Evolutionary conservation across 2,329 filamentous ascomycete genomes (phyloP), one percentile per base, ranked within the genome.

Genomic region (Epichloe brachyelytri): DNA sequence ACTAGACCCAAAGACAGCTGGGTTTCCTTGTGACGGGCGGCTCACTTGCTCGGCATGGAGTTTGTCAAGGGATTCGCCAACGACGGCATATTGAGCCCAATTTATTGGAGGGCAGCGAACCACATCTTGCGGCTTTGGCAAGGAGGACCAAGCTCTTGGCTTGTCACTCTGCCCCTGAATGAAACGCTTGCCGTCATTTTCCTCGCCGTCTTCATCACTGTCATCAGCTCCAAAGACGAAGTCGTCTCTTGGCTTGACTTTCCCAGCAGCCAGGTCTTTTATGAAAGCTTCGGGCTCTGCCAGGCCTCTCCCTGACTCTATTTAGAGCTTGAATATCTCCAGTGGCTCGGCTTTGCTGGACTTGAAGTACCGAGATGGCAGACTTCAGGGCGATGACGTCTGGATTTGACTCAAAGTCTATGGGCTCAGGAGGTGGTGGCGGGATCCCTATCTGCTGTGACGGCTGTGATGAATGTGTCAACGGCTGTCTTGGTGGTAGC

Each of bases 61-160:
- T 63, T 82, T 86, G 66, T 96, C 88, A 37, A 96, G 74, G 1
- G 87, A 80, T 20, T 68, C 64, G 46, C 88, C 90, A 3, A 93
- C 82, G n/a, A 96, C 76, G 59, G 88, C 87, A 66, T 97, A 97
- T 63, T 95, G 90, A 12, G 83, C 80, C 91, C 91, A 97, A 71
- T 96, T 95, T 62, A 97, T 83, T 8, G 88, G 85, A 8, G 91
- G 91, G 69, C 84, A 88, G 40, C 90, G 82, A 26, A 94, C 83
- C 1, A 97, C 73, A 58, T 86, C 86, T 65, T 96, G 91, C 6
- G 86, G 81, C 14, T 77, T 77, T 0, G 90, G 90, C 14, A 96
- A 77, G 17, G 70, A 70, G 2, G 78, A 72, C 71, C 89, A 89
- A 2, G 70, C 56, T 34, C 56, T 59, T 20, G 58, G 61, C 51